These are phyloP conservation scores for Suaeda aralocaspica DNA, from an alignment of 148 eudicot species.

Conservation along the genomic window DNA sequence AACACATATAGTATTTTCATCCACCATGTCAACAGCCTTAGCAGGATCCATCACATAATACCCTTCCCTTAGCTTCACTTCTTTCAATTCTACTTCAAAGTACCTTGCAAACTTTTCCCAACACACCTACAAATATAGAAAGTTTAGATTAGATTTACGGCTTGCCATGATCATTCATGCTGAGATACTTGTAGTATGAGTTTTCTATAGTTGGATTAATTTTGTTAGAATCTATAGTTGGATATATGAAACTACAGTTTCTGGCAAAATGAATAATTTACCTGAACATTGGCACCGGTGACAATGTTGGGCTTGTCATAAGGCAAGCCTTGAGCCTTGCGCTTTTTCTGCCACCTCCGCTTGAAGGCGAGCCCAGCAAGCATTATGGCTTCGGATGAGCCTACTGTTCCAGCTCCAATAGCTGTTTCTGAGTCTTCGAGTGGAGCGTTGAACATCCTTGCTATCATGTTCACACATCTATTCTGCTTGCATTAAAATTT, in stretches of 20 bases:
- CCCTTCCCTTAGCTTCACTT: constrained; percentile 9
- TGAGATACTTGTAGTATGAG: background rate
- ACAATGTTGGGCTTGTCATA: constrained; percentile 28
- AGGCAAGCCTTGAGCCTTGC: constrained; percentile 17
- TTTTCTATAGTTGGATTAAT: too few relatives aligned
- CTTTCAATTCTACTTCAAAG: background rate
- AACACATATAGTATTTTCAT: constrained; percentile 1
- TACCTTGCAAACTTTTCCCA: constrained; percentile 7
- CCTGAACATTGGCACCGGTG: constrained; percentile 14
- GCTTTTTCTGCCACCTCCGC: constrained; percentile 20
- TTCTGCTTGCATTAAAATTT: constrained; percentile 20
- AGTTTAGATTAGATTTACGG: too few relatives aligned
- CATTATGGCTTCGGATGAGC: constrained; percentile 36
- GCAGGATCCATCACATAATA: constrained; percentile 3
- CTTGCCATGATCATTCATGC: background rate
- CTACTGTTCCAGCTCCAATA: constrained; percentile 35
- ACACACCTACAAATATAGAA: background rate
- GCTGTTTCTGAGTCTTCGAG: constrained; percentile 13
- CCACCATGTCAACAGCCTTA: background rate
- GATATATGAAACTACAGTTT: background rate
- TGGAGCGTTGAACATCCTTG: constrained; percentile 34
- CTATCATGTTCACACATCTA: constrained; percentile 36
- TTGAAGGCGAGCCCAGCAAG: constrained; percentile 21
- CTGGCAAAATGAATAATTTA: background rate
- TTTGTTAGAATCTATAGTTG: too few relatives aligned